phyloP scores from a whole-genome alignment of 2,329 filamentous ascomycete species.

The Dothideomycetidae sp. region DNA sequence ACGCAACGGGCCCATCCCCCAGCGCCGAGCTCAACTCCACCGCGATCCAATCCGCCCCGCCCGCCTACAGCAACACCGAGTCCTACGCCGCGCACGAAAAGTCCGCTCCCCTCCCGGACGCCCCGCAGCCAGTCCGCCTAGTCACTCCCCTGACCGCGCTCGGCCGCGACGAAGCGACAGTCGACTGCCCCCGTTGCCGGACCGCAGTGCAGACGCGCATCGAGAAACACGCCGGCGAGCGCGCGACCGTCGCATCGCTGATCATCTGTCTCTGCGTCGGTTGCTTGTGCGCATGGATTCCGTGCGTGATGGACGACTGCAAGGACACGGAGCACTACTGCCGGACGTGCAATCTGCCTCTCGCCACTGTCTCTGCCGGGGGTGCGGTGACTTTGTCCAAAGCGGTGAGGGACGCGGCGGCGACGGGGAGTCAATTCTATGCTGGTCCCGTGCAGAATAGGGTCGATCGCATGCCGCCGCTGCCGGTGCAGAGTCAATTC shows the following conservation, averaged over 20 bases:
- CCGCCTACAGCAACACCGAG: conserved; percentile 4
- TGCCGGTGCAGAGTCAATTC: conserved; percentile 4
- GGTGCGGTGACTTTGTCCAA: conserved; percentile 2
- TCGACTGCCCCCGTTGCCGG: conserved; percentile 8
- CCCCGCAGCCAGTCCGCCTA: neutral
- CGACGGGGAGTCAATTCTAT: conserved; percentile 1
- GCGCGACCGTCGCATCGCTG: conserved; percentile 6
- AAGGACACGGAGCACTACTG: conserved; percentile 9
- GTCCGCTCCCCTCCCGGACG: neutral
- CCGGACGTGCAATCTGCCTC: conserved; percentile 5
- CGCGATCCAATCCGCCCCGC: too few species aligned
- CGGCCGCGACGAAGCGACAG: conserved; percentile 5
- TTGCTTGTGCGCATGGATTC: conserved; percentile 9
- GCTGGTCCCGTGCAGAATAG: conserved; percentile 1
- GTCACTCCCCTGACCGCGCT: conserved; percentile 8
- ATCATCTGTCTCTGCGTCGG: conserved; percentile 9
- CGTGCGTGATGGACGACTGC: conserved; percentile 9
- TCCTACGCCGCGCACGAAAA: conserved; percentile 6
- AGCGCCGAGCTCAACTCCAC: conserved; percentile 1
- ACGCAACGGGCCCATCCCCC: conserved; percentile 2
- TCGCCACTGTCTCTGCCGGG: conserved; percentile 4
- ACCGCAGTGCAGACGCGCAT: conserved; percentile 8
- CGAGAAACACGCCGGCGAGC: conserved; percentile 6
- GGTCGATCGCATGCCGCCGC: conserved; percentile 1
- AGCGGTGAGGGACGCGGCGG: conserved; percentile 3